phyloP scores from a whole-genome alignment of 208 protist species.

The Trypanosoma brucei region DNA sequence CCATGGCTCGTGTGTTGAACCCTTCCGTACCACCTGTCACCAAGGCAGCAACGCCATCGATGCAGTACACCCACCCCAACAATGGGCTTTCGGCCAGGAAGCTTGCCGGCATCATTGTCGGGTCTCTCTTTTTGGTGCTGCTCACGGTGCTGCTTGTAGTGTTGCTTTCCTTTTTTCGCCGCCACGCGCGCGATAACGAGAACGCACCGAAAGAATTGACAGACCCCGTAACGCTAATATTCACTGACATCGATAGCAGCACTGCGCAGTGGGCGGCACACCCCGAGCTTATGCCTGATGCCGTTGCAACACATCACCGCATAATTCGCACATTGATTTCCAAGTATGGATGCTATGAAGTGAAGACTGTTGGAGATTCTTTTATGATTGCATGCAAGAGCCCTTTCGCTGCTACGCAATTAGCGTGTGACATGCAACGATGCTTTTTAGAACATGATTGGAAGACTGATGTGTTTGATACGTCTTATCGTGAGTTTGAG shows the following conservation, averaged over 20 bases:
- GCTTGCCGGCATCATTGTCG: slow-evolving; percentile 15
- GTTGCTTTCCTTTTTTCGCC: background rate
- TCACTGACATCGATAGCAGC: slow-evolving; percentile 80
- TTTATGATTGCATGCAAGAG: background rate
- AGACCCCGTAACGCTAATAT: slow-evolving; percentile 53
- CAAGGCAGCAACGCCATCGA: slow-evolving; percentile 17
- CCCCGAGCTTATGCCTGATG: background rate
- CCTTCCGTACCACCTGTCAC: slow-evolving; percentile 14
- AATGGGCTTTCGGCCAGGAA: slow-evolving; percentile 2
- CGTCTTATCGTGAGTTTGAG: background rate
- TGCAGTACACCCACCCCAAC: slow-evolving; percentile 21
- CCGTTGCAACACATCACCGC: background rate
- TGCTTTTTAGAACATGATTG: background rate
- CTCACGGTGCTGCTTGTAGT: slow-evolving; percentile 10
- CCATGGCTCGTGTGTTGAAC: slow-evolving; percentile 27
- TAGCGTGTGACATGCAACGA: background rate
- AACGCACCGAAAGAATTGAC: slow-evolving; percentile 34
- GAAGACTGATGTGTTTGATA: background rate
- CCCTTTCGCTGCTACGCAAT: background rate
- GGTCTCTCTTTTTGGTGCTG: slow-evolving; percentile 18
- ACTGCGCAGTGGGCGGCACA: slow-evolving; percentile 40
- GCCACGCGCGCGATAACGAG: slow-evolving; percentile 28
- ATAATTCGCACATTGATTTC: background rate
- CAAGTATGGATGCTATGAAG: background rate
- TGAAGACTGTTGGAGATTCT: background rate